phyloP scores from a whole-genome alignment of 306 rosid species.

The Nissolia schottii region DNA sequence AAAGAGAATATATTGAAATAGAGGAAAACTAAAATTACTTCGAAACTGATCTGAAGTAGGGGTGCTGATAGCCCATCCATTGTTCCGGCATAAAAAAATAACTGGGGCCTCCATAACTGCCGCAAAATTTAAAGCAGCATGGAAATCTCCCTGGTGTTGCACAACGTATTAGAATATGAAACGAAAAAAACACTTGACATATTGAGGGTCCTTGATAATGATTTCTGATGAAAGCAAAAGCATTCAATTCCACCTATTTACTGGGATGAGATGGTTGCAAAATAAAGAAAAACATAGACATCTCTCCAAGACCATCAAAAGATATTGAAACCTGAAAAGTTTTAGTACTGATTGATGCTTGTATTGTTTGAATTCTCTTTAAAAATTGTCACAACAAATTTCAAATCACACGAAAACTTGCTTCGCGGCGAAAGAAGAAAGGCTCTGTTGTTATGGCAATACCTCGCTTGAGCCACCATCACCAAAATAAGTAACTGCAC shows the following conservation, averaged over 20 bases:
- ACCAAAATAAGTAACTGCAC: constrained; percentile 78
- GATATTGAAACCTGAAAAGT: neutral
- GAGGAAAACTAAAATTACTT: constrained; percentile 40
- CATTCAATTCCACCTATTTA: neutral
- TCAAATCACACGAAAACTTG: neutral
- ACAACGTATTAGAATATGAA: constrained; percentile 13
- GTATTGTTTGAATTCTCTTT: neutral
- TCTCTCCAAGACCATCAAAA: neutral
- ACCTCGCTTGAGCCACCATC: constrained; percentile 99
- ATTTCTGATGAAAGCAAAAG: constrained; percentile 5
- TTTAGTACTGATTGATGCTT: neutral
- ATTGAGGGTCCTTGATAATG: neutral
- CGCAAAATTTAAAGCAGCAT: constrained; percentile 87
- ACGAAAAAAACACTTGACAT: neutral
- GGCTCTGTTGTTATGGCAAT: neutral
- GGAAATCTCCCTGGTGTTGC: constrained; percentile 84
- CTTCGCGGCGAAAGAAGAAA: neutral
- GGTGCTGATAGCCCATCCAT: constrained; percentile 99
- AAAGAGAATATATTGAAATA: constrained; percentile 9
- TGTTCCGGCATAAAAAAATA: constrained; percentile 87
- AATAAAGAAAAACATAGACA: neutral
- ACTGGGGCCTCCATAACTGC: constrained; percentile 92
- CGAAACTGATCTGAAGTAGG: constrained; percentile 93
- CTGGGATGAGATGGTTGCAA: neutral
- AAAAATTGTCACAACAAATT: neutral